Conservation (phyloP, 2,329 filamentous ascomycete species). For the Monilinia laxa region DNA sequence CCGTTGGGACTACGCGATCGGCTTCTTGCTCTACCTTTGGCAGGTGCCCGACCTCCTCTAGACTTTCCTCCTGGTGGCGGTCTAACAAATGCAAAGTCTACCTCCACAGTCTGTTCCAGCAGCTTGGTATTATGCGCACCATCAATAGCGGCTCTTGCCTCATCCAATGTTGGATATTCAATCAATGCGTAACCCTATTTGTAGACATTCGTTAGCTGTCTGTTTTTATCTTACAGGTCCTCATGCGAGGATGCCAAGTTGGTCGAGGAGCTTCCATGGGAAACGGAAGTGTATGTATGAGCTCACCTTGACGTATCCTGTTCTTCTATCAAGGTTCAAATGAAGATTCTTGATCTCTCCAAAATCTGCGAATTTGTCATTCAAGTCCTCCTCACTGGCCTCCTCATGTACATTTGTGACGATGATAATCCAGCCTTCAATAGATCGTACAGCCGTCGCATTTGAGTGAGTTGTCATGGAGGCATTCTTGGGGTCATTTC, state of each 20-base stretch:
- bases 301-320: constrained; percentile 79
- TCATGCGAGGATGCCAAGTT: constrained; percentile 11
- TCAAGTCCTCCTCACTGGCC: constrained; percentile 77
- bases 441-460: constrained; percentile 79
- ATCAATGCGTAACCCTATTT: constrained; percentile 78
- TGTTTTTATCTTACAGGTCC: neutral
- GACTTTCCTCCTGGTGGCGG: constrained; percentile 63
- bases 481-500: constrained; percentile 56
- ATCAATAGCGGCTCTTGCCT: constrained; percentile 79
- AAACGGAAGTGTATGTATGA: constrained; percentile 6
- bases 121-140: constrained; percentile 75
- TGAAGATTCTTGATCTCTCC: constrained; percentile 87
- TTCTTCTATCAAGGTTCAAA: constrained; percentile 77
- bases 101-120: constrained; percentile 75
- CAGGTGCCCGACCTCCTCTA: constrained; percentile 40
- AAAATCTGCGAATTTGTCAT: constrained; percentile 79
- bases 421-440: constrained; percentile 86
- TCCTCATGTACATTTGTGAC: constrained; percentile 88
- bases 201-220: constrained; percentile 20
- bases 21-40: constrained; percentile 40
- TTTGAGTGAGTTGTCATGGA: constrained; percentile 72
- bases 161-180: constrained; percentile 76
- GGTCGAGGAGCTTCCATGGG: neutral
- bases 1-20: constrained; percentile 39
- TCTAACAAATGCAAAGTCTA: constrained; percentile 83